Conservation (phyloP, 2,329 filamentous ascomycete genomes). For the Lecanicillium sp. region DNA sequence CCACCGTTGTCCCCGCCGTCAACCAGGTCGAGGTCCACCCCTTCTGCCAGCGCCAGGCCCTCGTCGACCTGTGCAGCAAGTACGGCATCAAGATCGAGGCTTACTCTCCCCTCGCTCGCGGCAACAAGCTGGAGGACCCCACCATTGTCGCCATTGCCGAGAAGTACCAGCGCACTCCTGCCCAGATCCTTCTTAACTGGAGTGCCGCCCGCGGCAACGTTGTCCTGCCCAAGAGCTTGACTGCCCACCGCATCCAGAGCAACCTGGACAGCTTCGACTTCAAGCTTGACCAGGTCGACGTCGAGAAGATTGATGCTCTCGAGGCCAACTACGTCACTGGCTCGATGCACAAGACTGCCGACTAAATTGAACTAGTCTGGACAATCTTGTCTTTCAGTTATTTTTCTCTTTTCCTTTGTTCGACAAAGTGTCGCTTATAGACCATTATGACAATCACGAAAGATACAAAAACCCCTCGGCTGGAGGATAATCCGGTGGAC, state of each 20-base stretch:
- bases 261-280: constrained; percentile 59
- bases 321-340: constrained; percentile 68
- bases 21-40: constrained; percentile 80
- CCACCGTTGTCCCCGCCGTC: constrained; percentile 53
- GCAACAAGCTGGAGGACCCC: constrained; percentile 58
- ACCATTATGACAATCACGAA: no score
- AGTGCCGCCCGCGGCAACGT: constrained; percentile 68
- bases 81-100: constrained; percentile 49
- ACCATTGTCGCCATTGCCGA: constrained; percentile 54
- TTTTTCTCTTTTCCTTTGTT: background rate
- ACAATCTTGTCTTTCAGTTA: background rate
- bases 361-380: constrained; percentile 18
- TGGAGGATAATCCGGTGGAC: constrained; percentile 8
- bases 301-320: constrained; percentile 54
- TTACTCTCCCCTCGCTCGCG: constrained; percentile 64
- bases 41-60: constrained; percentile 56
- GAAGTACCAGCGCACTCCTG: constrained; percentile 64
- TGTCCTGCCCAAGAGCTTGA: constrained; percentile 66
- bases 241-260: constrained; percentile 53
- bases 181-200: constrained; percentile 73
- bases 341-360: constrained; percentile 31
- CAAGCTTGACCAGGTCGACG: constrained; percentile 51
- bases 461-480: background rate
- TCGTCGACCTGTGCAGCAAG: constrained; percentile 48
- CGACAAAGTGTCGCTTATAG: background rate